These are phyloP conservation scores for Auriscalpium vulgare DNA, from an alignment of 768 basidiomycete genomes.

Conservation along the genomic window DNA sequence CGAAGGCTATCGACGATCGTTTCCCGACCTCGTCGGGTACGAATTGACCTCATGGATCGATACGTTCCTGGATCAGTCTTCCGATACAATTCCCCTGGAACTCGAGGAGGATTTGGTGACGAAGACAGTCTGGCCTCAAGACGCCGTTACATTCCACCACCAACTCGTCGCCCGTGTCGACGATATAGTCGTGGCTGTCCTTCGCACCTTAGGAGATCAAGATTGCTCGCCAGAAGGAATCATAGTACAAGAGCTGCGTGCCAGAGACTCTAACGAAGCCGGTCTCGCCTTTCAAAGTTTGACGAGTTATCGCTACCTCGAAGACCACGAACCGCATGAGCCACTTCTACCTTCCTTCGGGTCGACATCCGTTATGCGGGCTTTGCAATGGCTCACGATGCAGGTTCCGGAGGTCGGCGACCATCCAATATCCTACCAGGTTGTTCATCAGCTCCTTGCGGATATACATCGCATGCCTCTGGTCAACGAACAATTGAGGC, in stretches of 20 bases:
- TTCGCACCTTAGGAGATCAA: conserved; percentile 62
- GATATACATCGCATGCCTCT: conserved; percentile 59
- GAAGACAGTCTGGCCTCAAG: conserved; percentile 24
- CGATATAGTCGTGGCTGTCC: conserved; percentile 46
- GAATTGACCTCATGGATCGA: conserved; percentile 44
- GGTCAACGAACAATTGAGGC: conserved; percentile 76
- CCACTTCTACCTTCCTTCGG: conserved; percentile 61
- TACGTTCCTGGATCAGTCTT: conserved; percentile 7
- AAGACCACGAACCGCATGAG: conserved; percentile 44
- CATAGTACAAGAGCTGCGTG: conserved; percentile 39
- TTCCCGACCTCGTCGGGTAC: conserved; percentile 63
- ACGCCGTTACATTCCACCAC: conserved; percentile 26
- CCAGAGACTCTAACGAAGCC: conserved; percentile 28
- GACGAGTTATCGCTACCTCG: conserved; percentile 40
- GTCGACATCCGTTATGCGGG: conserved; percentile 40
- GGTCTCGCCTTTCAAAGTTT: conserved; percentile 41
- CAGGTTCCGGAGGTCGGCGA: conserved; percentile 34
- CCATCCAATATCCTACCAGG: conserved; percentile 66
- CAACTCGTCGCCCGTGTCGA: conserved; percentile 42
- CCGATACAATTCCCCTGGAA: conserved; percentile 17
- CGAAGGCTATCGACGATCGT: conserved; percentile 53
- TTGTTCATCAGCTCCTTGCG: conserved; percentile 65
- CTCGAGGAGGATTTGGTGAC: conserved; percentile 30
- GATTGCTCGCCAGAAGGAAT: conserved; percentile 46
- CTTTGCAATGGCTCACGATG: conserved; percentile 52